Evolutionary conservation across 441 rosid species (phyloP).

Genomic region (Brassica balearica): DNA sequence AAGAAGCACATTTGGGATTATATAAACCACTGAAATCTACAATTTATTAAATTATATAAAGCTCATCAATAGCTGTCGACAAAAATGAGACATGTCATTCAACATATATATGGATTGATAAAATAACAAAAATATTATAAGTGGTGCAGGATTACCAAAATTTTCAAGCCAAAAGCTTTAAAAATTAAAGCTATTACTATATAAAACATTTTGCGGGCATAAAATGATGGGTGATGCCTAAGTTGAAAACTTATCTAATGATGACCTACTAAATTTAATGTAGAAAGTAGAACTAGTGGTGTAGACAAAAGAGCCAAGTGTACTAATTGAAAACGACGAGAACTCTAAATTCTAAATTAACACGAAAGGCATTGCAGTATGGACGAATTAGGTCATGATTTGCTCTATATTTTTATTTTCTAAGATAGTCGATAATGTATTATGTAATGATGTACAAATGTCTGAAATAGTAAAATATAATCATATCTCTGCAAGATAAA

Average conservation of each 20-base stretch:
- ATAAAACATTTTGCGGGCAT: slow-evolving; percentile 17
- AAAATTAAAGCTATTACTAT: slow-evolving; percentile 9
- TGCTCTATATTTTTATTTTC: slow-evolving; percentile 28
- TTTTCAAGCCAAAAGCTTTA: slow-evolving; percentile 17
- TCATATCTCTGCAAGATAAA: slow-evolving; percentile 33
- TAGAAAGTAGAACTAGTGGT: slow-evolving; percentile 39
- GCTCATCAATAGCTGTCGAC: slow-evolving; percentile 38
- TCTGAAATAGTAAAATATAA: slow-evolving; percentile 36
- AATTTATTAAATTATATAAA: slow-evolving; percentile 22
- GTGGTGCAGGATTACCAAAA: slow-evolving; percentile 39
- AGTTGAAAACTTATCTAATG: slow-evolving; percentile 26
- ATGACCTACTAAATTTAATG: slow-evolving; percentile 27
- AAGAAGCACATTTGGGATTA: slow-evolving; percentile 24
- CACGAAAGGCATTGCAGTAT: slow-evolving; percentile 20
- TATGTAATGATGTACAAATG: slow-evolving; percentile 34
- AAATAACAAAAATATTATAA: slow-evolving; percentile 25
- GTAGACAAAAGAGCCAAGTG: slow-evolving; percentile 33
- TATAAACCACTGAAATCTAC: slow-evolving; percentile 5
- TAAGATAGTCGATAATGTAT: slow-evolving; percentile 24
- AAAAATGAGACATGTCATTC: slow-evolving; percentile 36
- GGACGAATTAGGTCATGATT: slow-evolving; percentile 43
- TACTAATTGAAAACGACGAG: slow-evolving; percentile 20
- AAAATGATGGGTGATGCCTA: slow-evolving; percentile 30
- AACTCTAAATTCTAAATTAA: slow-evolving; percentile 18
- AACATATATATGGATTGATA: slow-evolving; percentile 21